These are phyloP conservation scores for Juncus effusus DNA, from an alignment of 176 grass and related monocot genomes.

Conservation along the genomic window DNA sequence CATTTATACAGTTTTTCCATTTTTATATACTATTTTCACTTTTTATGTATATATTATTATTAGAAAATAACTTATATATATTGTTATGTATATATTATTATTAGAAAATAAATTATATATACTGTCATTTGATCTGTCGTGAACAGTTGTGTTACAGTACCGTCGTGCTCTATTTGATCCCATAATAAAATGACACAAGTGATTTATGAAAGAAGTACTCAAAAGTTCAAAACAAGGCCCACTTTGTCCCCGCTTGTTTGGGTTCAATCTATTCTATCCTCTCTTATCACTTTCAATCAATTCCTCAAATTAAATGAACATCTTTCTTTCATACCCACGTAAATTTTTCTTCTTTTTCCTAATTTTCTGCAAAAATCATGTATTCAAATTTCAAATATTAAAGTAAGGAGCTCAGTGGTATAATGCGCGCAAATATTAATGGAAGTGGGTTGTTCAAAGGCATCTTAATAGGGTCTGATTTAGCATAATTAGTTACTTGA, in stretches of 20 bases:
- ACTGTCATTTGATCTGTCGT: too few relatives aligned
- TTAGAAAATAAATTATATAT: too few relatives aligned
- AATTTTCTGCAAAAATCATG: neutral
- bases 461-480: neutral
- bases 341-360: neutral
- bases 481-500: constrained; percentile 22
- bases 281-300: neutral
- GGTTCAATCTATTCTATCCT: constrained; percentile 3
- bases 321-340: neutral
- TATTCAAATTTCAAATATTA: too few relatives aligned
- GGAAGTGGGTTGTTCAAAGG: constrained; percentile 8
- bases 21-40: too few relatives aligned
- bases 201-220: constrained; percentile 1
- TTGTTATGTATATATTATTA: too few relatives aligned
- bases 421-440: too few relatives aligned
- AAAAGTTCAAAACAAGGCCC: constrained; percentile 1
- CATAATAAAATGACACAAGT: neutral
- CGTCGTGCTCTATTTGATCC: too few relatives aligned
- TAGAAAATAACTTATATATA: too few relatives aligned
- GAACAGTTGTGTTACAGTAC: too few relatives aligned
- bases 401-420: too few relatives aligned
- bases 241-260: constrained; percentile 4
- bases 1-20: too few relatives aligned
- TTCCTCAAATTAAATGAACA: neutral
- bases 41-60: too few relatives aligned